Percentiles rank a stretch among this genome's conserved stretches.
These are phyloP conservation scores for Xylariaceae sp. DNA, from an alignment of 2,329 filamentous ascomycete species.

Conservation along the genomic window DNA sequence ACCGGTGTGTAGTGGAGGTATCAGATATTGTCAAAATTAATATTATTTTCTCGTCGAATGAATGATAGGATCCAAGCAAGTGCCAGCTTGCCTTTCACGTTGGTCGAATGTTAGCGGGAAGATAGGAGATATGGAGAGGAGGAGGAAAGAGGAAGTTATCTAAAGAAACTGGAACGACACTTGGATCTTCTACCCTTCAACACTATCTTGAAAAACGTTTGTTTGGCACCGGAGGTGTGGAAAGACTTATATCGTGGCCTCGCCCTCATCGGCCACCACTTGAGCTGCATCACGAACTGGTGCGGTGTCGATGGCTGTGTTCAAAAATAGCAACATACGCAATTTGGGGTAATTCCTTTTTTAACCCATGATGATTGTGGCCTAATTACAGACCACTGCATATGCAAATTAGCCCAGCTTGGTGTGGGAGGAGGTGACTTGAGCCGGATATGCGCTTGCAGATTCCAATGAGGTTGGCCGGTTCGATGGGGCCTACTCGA, in stretches of 20 bases:
- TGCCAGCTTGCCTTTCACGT: constrained; percentile 59
- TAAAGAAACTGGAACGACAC: constrained; percentile 53
- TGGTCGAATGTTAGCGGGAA: constrained; percentile 31
- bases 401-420: constrained; percentile 37
- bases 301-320: constrained; percentile 37
- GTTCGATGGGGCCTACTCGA: constrained; percentile 33
- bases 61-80: constrained; percentile 61
- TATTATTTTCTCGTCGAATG: constrained; percentile 47
- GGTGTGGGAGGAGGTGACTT: constrained; percentile 33
- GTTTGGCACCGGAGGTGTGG: constrained; percentile 47
- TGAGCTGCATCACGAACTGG: constrained; percentile 35
- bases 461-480: constrained; percentile 47
- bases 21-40: constrained; percentile 41
- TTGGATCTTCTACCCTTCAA: constrained; percentile 50
- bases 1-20: constrained; percentile 24
- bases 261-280: constrained; percentile 43
- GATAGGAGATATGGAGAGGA: constrained; percentile 40
- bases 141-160: constrained; percentile 41
- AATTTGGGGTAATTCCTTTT: constrained; percentile 46
- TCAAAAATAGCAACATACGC: constrained; percentile 46
- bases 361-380: constrained; percentile 39
- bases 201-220: constrained; percentile 47
- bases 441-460: constrained; percentile 48
- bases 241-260: constrained; percentile 62
- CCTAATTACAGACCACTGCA: constrained; percentile 40